These are phyloP conservation scores for Sarocladium oryzae DNA, from an alignment of 2,329 filamentous ascomycete genomes.

Conservation along the genomic window DNA sequence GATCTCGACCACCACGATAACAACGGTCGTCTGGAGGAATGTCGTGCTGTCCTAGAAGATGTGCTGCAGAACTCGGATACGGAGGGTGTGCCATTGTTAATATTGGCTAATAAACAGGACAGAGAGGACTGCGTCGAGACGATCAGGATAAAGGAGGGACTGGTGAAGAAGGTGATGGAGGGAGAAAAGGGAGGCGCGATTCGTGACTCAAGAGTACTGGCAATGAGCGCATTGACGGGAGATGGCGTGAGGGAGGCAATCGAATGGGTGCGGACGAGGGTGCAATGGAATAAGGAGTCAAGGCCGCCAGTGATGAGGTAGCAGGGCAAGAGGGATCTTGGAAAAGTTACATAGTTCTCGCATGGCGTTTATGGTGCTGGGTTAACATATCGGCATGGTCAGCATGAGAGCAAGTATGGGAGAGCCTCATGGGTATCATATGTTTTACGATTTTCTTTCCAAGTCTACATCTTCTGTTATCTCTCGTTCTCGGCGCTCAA, in stretches of 20 bases:
- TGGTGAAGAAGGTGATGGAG: slow-evolving; percentile 93
- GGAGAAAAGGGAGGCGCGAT: slow-evolving; percentile 82
- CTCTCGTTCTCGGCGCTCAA: slow-evolving; percentile 79
- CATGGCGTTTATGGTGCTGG: slow-evolving; percentile 3
- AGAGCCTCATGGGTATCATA: slow-evolving; percentile 4
- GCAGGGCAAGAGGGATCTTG: slow-evolving; percentile 16
- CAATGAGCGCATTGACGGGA: slow-evolving; percentile 82
- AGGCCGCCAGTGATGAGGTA: slow-evolving; percentile 89
- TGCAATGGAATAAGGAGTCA: slow-evolving; percentile 94
- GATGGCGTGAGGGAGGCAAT: slow-evolving; percentile 88
- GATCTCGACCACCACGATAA: slow-evolving; percentile 47
- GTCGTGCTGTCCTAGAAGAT: slow-evolving; percentile 79
- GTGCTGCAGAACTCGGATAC: slow-evolving; percentile 83
- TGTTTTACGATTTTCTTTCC: slow-evolving; percentile 5
- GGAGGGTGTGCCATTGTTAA: slow-evolving; percentile 83
- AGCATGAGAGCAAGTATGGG: not conserved
- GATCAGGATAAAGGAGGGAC: slow-evolving; percentile 91
- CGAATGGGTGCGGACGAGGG: slow-evolving; percentile 89
- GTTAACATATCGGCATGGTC: not conserved
- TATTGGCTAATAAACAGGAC: slow-evolving; percentile 97
- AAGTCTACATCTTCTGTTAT: slow-evolving; percentile 10
- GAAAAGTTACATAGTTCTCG: not conserved
- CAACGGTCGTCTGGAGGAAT: slow-evolving; percentile 71
- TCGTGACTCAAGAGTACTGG: slow-evolving; percentile 83
- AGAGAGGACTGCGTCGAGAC: slow-evolving; percentile 96